Conservation (phyloP, 169 alveolate genomes). For the Plasmodium berghei region DNA sequence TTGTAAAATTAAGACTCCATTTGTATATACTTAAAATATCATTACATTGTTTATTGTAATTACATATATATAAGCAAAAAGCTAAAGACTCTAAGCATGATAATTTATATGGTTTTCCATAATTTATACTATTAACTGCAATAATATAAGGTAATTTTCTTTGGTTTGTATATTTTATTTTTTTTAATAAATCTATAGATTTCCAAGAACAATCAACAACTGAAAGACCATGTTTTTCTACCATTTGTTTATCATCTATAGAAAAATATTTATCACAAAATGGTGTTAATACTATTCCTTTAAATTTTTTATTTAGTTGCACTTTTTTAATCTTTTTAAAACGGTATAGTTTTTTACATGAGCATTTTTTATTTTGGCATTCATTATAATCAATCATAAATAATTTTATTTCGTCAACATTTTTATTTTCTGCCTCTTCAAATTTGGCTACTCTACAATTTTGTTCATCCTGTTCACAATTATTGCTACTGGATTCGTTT, state of each 20-base stretch:
- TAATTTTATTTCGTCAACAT: slow-evolving; percentile 29
- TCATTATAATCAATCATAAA: slow-evolving; percentile 76
- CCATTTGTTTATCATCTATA: slow-evolving; percentile 44
- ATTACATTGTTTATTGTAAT: slow-evolving; percentile 58
- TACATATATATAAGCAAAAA: slow-evolving; percentile 73
- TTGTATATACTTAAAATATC: slow-evolving; percentile 67
- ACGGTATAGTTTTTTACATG: slow-evolving; percentile 73
- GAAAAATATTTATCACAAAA: slow-evolving; percentile 74
- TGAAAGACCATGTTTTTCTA: slow-evolving; percentile 65
- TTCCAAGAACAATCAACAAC: slow-evolving; percentile 78
- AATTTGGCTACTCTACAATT: neutral
- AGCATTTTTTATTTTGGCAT: slow-evolving; percentile 75
- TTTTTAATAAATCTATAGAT: slow-evolving; percentile 73
- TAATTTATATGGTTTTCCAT: slow-evolving; percentile 77
- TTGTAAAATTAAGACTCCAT: slow-evolving; percentile 69
- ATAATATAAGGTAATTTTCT: slow-evolving; percentile 74
- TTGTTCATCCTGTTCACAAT: neutral
- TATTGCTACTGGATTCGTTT: neutral
- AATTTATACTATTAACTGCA: slow-evolving; percentile 76
- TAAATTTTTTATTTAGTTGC: slow-evolving; percentile 67
- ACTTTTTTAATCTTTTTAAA: slow-evolving; percentile 74
- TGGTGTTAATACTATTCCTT: slow-evolving; percentile 77
- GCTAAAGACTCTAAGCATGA: slow-evolving; percentile 77
- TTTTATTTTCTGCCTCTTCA: neutral
- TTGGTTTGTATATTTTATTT: slow-evolving; percentile 53